phyloP scores from a whole-genome alignment of 192 early-diverging fungal genomes.

The Podila epigama region DNA sequence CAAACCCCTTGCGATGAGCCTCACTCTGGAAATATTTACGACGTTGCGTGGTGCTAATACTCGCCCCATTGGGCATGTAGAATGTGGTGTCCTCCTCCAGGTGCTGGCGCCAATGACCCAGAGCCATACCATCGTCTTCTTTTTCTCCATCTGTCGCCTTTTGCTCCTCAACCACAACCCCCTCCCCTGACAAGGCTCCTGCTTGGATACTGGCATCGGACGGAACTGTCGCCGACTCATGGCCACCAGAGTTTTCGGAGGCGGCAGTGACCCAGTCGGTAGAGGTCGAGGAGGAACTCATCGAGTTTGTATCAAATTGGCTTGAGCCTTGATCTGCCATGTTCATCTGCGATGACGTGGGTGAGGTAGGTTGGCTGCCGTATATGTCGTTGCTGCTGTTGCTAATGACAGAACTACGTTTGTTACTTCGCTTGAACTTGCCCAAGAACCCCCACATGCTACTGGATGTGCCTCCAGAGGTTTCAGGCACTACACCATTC shows the following conservation, averaged over 20 bases:
- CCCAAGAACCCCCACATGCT: constrained; percentile 32
- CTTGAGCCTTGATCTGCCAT: neutral
- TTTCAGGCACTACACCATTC: neutral
- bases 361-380: constrained; percentile 10
- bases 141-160: neutral
- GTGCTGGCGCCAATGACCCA: constrained; percentile 36
- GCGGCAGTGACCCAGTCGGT: constrained; percentile 3
- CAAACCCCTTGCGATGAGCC: constrained; percentile 30
- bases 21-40: constrained; percentile 43
- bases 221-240: too few relatives aligned
- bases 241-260: neutral
- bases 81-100: constrained; percentile 31
- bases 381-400: constrained; percentile 12
- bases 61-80: constrained; percentile 17
- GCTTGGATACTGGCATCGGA: too few relatives aligned
- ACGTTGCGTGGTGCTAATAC: constrained; percentile 29
- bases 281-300: constrained; percentile 2
- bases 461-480: neutral
- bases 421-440: constrained; percentile 17
- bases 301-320: neutral
- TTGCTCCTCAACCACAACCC: neutral
- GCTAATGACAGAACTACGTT: constrained; percentile 15
- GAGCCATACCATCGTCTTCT: constrained; percentile 16
- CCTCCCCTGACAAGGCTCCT: too few relatives aligned
- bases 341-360: constrained; percentile 14